Conservation (phyloP, 768 basidiomycete species). For the Leccinum uliginosum region DNA sequence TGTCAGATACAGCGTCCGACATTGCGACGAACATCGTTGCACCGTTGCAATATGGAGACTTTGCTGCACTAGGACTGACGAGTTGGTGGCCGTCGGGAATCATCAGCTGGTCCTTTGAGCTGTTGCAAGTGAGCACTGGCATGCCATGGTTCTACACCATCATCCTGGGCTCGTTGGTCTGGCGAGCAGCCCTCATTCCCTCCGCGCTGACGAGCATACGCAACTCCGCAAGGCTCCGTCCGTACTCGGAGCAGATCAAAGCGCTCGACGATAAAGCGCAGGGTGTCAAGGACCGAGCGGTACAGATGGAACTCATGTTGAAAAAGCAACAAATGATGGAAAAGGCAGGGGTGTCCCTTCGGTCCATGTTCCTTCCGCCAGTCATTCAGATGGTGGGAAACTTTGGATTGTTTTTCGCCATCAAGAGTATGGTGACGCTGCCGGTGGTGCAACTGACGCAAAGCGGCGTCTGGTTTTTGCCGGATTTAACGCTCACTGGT, state of each 20-base stretch:
- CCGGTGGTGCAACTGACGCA: constrained; percentile 72
- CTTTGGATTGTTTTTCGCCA: constrained; percentile 78
- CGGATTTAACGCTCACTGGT: constrained; percentile 81
- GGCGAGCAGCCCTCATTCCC: constrained; percentile 60
- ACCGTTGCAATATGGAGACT: constrained; percentile 66
- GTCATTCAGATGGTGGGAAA: constrained; percentile 73
- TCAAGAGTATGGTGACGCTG: constrained; percentile 64
- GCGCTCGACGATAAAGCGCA: constrained; percentile 43
- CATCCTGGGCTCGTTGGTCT: constrained; percentile 55
- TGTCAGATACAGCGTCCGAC: constrained; percentile 7
- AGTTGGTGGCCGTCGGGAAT: constrained; percentile 67
- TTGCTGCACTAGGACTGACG: constrained; percentile 62
- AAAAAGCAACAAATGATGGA: constrained; percentile 52
- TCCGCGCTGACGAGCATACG: constrained; percentile 53
- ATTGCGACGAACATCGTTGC: constrained; percentile 29
- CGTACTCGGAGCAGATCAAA: constrained; percentile 46
- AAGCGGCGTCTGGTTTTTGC: constrained; percentile 70
- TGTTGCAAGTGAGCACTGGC: constrained; percentile 63
- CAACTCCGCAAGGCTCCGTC: constrained; percentile 43
- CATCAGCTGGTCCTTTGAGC: constrained; percentile 58
- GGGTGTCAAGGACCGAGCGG: constrained; percentile 34
- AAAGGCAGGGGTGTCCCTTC: constrained; percentile 61
- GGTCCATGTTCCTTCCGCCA: constrained; percentile 49
- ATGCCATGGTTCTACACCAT: constrained; percentile 87
- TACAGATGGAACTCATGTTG: constrained; percentile 39